Percentiles rank a stretch among this genome's conserved stretches.
These are phyloP conservation scores for Capillidium rhysosporum DNA, from an alignment of 371 early-diverging fungal species.

Conservation along the genomic window DNA sequence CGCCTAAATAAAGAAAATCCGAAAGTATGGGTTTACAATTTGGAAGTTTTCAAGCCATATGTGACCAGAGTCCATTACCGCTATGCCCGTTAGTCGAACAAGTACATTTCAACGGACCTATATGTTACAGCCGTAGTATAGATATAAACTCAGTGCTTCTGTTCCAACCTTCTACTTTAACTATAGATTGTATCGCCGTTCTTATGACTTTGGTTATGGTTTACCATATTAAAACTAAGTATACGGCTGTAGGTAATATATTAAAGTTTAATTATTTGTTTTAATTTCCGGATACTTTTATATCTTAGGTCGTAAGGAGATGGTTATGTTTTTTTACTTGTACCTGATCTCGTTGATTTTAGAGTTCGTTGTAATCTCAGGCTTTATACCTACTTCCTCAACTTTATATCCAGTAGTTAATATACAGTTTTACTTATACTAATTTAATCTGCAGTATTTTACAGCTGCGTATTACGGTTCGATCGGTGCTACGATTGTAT, in stretches of 20 bases:
- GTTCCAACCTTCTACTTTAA: conserved; percentile 70
- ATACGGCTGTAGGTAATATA: conserved; percentile 73
- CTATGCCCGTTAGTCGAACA: conserved; percentile 58
- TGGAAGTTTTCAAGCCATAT: conserved; percentile 60
- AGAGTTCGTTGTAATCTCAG: conserved; percentile 57
- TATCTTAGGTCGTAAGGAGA: conserved; percentile 57
- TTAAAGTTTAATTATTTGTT: not conserved
- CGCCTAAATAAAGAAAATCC: too few species aligned
- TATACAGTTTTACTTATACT: conserved; percentile 4
- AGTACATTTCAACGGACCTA: conserved; percentile 30
- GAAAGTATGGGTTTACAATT: conserved; percentile 13
- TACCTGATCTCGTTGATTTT: conserved; percentile 44
- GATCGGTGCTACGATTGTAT: conserved; percentile 54
- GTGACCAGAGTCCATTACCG: conserved; percentile 48
- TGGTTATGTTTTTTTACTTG: conserved; percentile 76
- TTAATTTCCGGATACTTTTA: conserved; percentile 4
- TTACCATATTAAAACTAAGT: conserved; percentile 72
- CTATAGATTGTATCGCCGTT: conserved; percentile 62
- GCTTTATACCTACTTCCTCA: conserved; percentile 57
- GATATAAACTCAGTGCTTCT: conserved; percentile 52
- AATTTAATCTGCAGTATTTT: conserved; percentile 28
- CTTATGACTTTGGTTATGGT: conserved; percentile 84
- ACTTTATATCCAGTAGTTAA: conserved; percentile 38
- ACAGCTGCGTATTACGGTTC: conserved; percentile 51
- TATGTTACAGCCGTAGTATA: conserved; percentile 81